Conservation (phyloP, 495 filamentous ascomycete species). For the Parathielavia appendiculata region DNA sequence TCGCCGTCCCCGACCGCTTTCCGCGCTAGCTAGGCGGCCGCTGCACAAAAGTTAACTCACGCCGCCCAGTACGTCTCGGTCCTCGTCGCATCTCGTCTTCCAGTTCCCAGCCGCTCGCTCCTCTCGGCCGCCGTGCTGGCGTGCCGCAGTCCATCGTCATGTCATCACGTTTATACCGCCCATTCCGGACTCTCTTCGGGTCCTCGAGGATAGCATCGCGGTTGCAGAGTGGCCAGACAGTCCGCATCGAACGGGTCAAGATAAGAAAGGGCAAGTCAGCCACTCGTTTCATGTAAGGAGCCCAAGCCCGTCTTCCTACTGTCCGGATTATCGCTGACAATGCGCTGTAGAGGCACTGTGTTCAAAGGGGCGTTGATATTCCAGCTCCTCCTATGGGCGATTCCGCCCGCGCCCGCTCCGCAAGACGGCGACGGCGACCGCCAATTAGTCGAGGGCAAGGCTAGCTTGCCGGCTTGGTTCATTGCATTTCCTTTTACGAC, state of each 20-base stretch:
- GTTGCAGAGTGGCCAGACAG: constrained; percentile 16
- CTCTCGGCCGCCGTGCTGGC: constrained; percentile 36
- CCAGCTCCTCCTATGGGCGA: constrained; percentile 22
- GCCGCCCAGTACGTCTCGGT: too few species aligned
- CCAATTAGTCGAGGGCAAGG: constrained; percentile 21
- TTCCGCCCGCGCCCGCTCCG: not conserved
- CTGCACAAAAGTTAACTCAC: too few species aligned
- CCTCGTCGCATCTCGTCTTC: not conserved
- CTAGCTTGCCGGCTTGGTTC: constrained; percentile 50
- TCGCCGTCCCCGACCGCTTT: too few species aligned
- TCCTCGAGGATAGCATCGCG: constrained; percentile 15
- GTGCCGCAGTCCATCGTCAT: constrained; percentile 33
- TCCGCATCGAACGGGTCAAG: constrained; percentile 36
- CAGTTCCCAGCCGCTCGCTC: not conserved
- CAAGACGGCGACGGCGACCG: constrained; percentile 21
- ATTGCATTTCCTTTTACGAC: constrained; percentile 56
- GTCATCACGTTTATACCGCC: constrained; percentile 34
- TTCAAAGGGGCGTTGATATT: constrained; percentile 25
- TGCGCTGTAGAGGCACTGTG: not conserved
- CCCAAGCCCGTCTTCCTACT: not conserved
- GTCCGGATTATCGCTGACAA: not conserved
- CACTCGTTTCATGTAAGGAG: constrained; percentile 3
- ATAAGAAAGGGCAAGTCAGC: constrained; percentile 20
- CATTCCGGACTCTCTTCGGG: constrained; percentile 21
- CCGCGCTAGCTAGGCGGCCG: too few species aligned